These are phyloP conservation scores for Brassica incana DNA, from an alignment of 345 rosid species.

Conservation along the genomic window DNA sequence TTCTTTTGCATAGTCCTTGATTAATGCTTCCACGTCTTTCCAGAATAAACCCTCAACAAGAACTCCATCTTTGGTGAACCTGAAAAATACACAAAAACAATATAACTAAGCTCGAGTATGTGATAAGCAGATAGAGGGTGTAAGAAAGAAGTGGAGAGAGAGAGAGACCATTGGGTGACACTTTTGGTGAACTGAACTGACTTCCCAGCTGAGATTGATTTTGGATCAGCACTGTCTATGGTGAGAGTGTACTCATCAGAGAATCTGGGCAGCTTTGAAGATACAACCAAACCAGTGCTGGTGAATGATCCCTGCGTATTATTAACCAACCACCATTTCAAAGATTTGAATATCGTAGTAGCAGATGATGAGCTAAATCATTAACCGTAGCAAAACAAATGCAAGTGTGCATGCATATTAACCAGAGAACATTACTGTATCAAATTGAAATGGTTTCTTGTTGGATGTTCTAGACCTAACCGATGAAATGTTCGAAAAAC, in stretches of 20 bases:
- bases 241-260: constrained; percentile 80
- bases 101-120: background rate
- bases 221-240: constrained; percentile 85
- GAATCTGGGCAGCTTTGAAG: constrained; percentile 92
- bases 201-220: constrained; percentile 85
- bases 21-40: constrained; percentile 80
- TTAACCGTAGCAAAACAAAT: background rate
- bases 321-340: background rate
- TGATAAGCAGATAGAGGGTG: background rate
- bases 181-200: constrained; percentile 80
- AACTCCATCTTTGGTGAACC: constrained; percentile 91
- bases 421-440: background rate
- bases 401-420: background rate
- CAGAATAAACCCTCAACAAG: constrained; percentile 87
- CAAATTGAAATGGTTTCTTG: background rate
- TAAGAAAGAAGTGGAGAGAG: constrained; percentile 33
- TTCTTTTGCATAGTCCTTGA: constrained; percentile 63
- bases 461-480: constrained; percentile 1
- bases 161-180: constrained; percentile 75
- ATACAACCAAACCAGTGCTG: constrained; percentile 87
- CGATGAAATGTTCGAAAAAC: background rate
- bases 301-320: constrained; percentile 74
- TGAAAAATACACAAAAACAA: constrained; percentile 34
- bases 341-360: background rate
- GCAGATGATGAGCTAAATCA: constrained; percentile 1